These are phyloP conservation scores for Cyberlindnera maclurae DNA, from an alignment of 805 yeast genomes.

Conservation along the genomic window DNA sequence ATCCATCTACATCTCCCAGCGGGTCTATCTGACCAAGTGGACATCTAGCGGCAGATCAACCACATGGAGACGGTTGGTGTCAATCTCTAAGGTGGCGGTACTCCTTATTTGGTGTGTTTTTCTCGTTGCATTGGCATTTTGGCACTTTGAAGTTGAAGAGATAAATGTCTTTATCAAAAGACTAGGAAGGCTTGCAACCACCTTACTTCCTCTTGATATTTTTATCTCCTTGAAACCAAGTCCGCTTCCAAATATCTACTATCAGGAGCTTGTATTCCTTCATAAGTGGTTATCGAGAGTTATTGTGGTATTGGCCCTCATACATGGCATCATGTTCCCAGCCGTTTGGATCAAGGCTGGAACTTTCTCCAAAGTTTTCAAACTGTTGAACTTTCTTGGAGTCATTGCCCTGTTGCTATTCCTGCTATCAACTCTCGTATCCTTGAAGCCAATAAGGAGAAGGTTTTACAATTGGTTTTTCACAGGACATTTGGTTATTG, in stretches of 20 bases:
- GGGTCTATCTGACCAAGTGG: conserved; percentile 31
- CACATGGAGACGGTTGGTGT: conserved; percentile 25
- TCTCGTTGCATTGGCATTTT: conserved; percentile 26
- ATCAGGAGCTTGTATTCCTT: conserved; percentile 45
- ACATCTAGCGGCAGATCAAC: conserved; percentile 32
- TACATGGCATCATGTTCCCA: conserved; percentile 50
- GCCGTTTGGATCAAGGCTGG: conserved; percentile 40
- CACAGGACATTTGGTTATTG: conserved; percentile 45
- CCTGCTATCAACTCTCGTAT: conserved; percentile 34
- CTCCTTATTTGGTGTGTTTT: conserved; percentile 30
- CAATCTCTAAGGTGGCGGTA: conserved; percentile 29
- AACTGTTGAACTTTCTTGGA: conserved; percentile 45
- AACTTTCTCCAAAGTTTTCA: conserved; percentile 28
- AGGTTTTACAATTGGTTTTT: conserved; percentile 47
- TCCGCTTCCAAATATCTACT: conserved; percentile 39
- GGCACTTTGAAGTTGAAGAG: conserved; percentile 28
- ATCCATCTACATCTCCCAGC: conserved; percentile 28
- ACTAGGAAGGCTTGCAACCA: conserved; percentile 54
- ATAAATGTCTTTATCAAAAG: conserved; percentile 41
- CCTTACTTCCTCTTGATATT: conserved; percentile 50
- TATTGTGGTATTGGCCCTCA: conserved; percentile 35
- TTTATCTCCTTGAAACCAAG: conserved; percentile 51
- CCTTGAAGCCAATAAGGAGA: conserved; percentile 44
- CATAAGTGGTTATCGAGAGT: conserved; percentile 72
- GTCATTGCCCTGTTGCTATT: conserved; percentile 33